Evolutionary conservation across 177 flowering plant genomes (phyloP), one percentile per base, ranked within the genome.

Genomic region (Vitis hybrid): DNA sequence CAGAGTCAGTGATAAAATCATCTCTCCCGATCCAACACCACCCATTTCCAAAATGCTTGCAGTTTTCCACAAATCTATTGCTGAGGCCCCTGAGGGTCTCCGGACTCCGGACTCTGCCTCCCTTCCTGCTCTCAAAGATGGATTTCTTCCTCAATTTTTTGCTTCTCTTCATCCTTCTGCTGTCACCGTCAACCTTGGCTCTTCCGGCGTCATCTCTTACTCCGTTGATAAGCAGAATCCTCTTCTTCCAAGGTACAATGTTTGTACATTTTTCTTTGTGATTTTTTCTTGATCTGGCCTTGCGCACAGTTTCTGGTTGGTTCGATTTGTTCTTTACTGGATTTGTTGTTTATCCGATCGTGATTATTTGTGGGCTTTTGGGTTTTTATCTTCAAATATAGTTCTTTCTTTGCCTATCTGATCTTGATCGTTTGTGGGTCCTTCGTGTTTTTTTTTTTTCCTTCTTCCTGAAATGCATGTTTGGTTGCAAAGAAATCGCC

Each of bases 1-100:
- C 46, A 40, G 46, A 40, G 46, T 40, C 46, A 0, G 46, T 40
- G 46, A 40, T 40, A 40, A 40, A 40, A 40, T 40, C 46, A 40
- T 4, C 46, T 40, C 46, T 40, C 46, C 1, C 46, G 46, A 40
- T 40, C 46, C 46, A 40, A 40, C 46, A 40, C 46, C 51, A 11
- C 46, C 49, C n/a, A 40, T n/a, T 9, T 9, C 30, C 46, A 87
- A 88, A 76, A 96, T 96, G 99, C 71, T 96, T 18, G 99, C 98
- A 5, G 87, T 93, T 13, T 93, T 96, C 68, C 88, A 92, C 67
- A 87, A 90, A 77, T 80, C 95, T n/a, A 93, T 96, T 67, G 99
- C 98, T 1, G 84, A 91, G 76, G 74, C 87, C 77, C 99, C 99
- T 1, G 94, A 87, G 67, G 98, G 83, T 50, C 75, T 91, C 59